Evolutionary conservation across 176 grass and related monocot species (phyloP).

Genomic region (Aegilops longissima): DNA sequence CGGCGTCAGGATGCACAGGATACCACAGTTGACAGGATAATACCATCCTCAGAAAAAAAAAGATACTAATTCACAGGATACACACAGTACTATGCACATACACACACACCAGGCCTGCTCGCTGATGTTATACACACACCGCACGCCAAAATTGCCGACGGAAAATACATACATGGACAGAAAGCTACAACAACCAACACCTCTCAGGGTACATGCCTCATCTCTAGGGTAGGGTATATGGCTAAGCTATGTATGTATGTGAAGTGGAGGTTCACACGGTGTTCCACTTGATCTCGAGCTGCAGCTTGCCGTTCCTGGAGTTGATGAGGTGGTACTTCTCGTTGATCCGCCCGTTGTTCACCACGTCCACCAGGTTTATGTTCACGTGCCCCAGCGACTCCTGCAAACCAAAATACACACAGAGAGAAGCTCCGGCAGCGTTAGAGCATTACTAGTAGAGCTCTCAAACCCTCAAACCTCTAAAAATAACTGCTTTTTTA

Average conservation of each 20-base stretch:
- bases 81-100: background rate
- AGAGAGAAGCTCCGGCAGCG: background rate
- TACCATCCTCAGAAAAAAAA: too few species aligned
- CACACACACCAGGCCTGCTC: background rate
- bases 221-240: too few species aligned
- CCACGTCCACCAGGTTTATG: conserved; percentile 76
- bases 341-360: conserved; percentile 85
- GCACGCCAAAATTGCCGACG: background rate
- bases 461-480: too few species aligned
- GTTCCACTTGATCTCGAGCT: conserved; percentile 78
- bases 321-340: conserved; percentile 88
- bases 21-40: too few species aligned
- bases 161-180: background rate
- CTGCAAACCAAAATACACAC: conserved; percentile 35
- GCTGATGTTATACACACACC: background rate
- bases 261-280: conserved; percentile 36
- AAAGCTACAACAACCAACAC: background rate
- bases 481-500: too few species aligned
- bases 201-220: too few species aligned
- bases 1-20: too few species aligned
- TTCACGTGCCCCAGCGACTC: conserved; percentile 76
- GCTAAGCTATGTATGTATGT: background rate
- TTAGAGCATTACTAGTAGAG: too few species aligned
- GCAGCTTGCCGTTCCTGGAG: conserved; percentile 70
- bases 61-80: background rate